Evolutionary conservation across 768 basidiomycete genomes (phyloP).

Genomic region (Termitomyces sp.): DNA sequence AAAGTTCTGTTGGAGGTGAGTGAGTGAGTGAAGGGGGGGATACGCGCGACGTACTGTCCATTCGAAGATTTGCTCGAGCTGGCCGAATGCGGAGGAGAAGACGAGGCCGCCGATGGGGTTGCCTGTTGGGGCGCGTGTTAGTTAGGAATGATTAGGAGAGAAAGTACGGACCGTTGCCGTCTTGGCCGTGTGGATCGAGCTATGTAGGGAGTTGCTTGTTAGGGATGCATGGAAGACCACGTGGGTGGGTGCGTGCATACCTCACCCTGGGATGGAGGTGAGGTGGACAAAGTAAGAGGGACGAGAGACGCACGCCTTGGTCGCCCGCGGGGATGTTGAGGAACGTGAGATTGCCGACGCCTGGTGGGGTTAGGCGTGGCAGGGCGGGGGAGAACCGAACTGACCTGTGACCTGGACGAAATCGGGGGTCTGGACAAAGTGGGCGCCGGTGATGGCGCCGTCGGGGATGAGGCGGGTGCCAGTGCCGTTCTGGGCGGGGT

Average conservation of each 20-base stretch:
- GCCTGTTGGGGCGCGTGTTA: conserved; percentile 19
- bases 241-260: conserved; percentile 3
- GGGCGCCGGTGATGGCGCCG: conserved; percentile 62
- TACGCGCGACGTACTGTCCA: conserved; percentile 66
- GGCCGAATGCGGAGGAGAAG: conserved; percentile 67
- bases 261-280: conserved; percentile 15
- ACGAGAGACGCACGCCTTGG: conserved; percentile 33
- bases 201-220: conserved; percentile 20
- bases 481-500: conserved; percentile 39
- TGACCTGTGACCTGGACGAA: conserved; percentile 71
- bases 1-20: conserved; percentile 44
- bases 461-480: conserved; percentile 68
- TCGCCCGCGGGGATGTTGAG: conserved; percentile 61
- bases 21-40: background rate
- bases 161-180: conserved; percentile 37
- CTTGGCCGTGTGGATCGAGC: conserved; percentile 66
- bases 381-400: too few species aligned
- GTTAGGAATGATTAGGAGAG: background rate
- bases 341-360: conserved; percentile 57
- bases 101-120: conserved; percentile 65
- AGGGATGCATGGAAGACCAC: background rate
- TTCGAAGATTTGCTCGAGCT: conserved; percentile 53
- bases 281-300: background rate
- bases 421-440: conserved; percentile 69
- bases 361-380: too few species aligned